A percentile compares a stretch with the other conserved stretches of the same genome.
Evolutionary conservation across 345 rosid genomes (phyloP).

Genomic region (Iberis pinnata): DNA sequence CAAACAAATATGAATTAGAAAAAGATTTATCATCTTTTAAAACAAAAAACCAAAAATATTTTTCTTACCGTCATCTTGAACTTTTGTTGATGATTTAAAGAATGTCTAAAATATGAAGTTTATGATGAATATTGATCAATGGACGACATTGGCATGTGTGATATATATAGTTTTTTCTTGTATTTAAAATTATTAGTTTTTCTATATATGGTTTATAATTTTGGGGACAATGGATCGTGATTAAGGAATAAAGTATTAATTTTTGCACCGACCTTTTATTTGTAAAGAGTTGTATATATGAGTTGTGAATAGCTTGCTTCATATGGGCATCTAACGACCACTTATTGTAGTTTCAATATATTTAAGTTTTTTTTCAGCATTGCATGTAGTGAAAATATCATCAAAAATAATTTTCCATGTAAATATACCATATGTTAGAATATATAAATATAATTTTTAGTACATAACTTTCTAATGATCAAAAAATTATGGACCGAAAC

Average conservation of each 20-base stretch:
- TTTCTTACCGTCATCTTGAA: constrained; percentile 30
- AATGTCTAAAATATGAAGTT: constrained; percentile 7
- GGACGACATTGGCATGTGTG: background rate
- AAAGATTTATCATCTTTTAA: background rate
- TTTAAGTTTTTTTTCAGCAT: no score
- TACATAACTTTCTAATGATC: no score
- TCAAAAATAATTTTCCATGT: no score
- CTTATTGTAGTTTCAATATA: constrained; percentile 7
- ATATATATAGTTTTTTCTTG: constrained; percentile 21
- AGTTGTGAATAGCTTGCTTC: constrained; percentile 26
- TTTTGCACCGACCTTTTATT: constrained; percentile 29
- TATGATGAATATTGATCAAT: constrained; percentile 18
- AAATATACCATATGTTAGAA: no score
- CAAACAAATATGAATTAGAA: background rate
- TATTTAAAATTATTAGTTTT: background rate
- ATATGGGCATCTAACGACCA: constrained; percentile 22
- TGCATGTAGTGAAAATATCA: no score
- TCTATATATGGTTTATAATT: background rate
- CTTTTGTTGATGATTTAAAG: constrained; percentile 16
- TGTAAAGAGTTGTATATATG: constrained; percentile 14
- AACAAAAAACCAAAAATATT: background rate
- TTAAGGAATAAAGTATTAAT: background rate
- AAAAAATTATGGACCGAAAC: no score
- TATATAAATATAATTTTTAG: no score
- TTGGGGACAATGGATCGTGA: background rate